phyloP scores from a whole-genome alignment of 176 grass and related monocot species.

The Bromus sterilis region DNA sequence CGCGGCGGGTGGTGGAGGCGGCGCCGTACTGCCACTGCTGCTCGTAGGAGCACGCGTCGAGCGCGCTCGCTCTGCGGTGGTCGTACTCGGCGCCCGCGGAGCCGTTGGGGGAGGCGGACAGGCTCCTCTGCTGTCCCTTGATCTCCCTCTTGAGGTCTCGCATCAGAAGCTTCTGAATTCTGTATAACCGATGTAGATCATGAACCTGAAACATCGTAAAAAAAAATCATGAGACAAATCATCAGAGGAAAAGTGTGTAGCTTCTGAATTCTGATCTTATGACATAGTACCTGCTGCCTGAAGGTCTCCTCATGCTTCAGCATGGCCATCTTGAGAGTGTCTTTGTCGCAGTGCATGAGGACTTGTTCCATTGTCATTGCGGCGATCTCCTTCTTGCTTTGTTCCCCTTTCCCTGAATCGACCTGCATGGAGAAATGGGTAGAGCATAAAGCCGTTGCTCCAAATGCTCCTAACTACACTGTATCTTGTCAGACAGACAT shows the following conservation, averaged over 20 bases:
- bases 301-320: constrained; percentile 84
- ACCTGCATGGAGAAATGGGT: background rate
- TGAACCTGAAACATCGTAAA: constrained; percentile 34
- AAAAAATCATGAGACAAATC: too few relatives aligned
- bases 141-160: constrained; percentile 52
- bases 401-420: too few relatives aligned
- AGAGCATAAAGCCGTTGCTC: background rate
- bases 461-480: background rate
- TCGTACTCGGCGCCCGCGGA: constrained; percentile 1
- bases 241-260: too few relatives aligned
- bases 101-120: constrained; percentile 23
- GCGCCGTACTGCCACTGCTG: constrained; percentile 14
- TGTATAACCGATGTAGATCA: constrained; percentile 73
- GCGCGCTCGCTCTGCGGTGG: background rate
- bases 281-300: constrained; percentile 50
- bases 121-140: constrained; percentile 31
- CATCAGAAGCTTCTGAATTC: constrained; percentile 83
- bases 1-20: background rate
- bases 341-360: constrained; percentile 40
- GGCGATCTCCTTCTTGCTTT: background rate
- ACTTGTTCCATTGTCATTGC: constrained; percentile 47
- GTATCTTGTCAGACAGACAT: background rate
- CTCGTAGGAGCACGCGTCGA: constrained; percentile 21
- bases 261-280: background rate
- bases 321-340: constrained; percentile 64